Percentiles rank a stretch among this genome's conserved stretches.
phyloP scores from a whole-genome alignment of 257 asterid genomes.

The Coffea canephora region DNA sequence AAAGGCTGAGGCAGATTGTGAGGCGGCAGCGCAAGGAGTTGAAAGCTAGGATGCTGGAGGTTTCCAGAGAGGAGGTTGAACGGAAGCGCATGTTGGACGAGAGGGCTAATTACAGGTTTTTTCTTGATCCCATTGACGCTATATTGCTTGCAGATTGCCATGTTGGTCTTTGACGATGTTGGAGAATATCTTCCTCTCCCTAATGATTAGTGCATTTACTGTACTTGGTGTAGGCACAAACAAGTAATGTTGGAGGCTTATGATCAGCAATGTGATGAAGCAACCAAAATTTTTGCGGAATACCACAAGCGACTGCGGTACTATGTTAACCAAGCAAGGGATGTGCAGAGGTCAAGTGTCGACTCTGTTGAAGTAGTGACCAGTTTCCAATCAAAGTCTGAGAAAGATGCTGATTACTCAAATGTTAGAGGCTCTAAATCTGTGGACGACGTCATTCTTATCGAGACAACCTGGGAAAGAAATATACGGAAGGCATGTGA shows the following conservation, averaged over 20 bases:
- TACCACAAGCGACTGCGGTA: slow-evolving; percentile 78
- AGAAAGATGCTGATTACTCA: slow-evolving; percentile 46
- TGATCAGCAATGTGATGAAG: slow-evolving; percentile 96
- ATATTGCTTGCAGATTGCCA: background rate
- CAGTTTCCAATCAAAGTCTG: slow-evolving; percentile 58
- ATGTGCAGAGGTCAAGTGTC: slow-evolving; percentile 59
- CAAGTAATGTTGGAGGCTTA: slow-evolving; percentile 91
- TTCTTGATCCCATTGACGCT: background rate
- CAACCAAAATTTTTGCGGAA: slow-evolving; percentile 93
- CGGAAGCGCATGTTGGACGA: slow-evolving; percentile 92
- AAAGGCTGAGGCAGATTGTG: slow-evolving; percentile 88
- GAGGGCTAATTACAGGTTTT: slow-evolving; percentile 77
- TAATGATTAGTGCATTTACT: background rate
- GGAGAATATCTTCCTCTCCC: background rate
- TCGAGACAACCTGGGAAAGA: slow-evolving; percentile 85
- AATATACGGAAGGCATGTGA: slow-evolving; percentile 86
- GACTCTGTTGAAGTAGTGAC: slow-evolving; percentile 69
- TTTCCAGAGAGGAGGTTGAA: slow-evolving; percentile 94
- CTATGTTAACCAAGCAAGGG: slow-evolving; percentile 85
- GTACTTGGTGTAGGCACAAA: slow-evolving; percentile 68
- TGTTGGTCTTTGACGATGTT: background rate
- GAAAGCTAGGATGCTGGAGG: slow-evolving; percentile 90
- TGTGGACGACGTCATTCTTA: slow-evolving; percentile 70
- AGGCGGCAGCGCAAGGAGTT: slow-evolving; percentile 94
- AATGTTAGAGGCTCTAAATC: slow-evolving; percentile 54